Base-by-base conservation (phyloP, 805 yeast genomes). In the Candida dajiaensis region DNA sequence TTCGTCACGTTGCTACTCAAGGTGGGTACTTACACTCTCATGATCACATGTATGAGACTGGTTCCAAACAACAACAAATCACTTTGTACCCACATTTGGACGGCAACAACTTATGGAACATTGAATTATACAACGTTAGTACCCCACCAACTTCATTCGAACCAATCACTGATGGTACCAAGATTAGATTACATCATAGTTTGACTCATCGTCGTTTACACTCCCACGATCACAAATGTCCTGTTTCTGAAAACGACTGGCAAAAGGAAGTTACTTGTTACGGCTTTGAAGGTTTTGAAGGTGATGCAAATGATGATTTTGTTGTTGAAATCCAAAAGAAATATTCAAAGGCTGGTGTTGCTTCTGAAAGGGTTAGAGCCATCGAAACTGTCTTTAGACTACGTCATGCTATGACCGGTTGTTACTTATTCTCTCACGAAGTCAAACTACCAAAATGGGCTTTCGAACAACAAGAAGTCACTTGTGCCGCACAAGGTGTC, bases 11-110 rank as follows among this genome's bases (percentile, higher is more conserved):
- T 28, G 78, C 77, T 51, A 83, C 92, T 33, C 75, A 74, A 55
- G 94, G 90, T 54, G 94, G 94, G 42, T 86, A 86, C 65, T 72
- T 86, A 56, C 95, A 86, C 64, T 84, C 92, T n/a, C 95, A 86
- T 65, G 72, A 74, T 47, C 81, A 78, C 57, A 67, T 71, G 55
- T 85, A 83, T 57, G 86, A 82, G 58, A 77, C 85, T 42, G 95
- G 95, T 50, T 86, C 95, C 8, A 77, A 83, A 59, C 95, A 86
- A 66, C 95, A 86, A 66, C 95, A 86, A 66, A 67, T 86, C 53
- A 85, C 94, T 6, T 70, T 85, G 52, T 86, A 86, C 61, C 90
- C 90, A 41, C 92, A 85, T 63, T 66, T 81, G 57, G 95, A 86
- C 66, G 63, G 69, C 38, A 86, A 86, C 68, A 86, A 86, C 66